A percentile compares a stretch with the other conserved stretches of the same genome.
These are phyloP conservation scores for Oenanthe sinensis DNA, from an alignment of 129 eudicot genomes.

Conservation along the genomic window DNA sequence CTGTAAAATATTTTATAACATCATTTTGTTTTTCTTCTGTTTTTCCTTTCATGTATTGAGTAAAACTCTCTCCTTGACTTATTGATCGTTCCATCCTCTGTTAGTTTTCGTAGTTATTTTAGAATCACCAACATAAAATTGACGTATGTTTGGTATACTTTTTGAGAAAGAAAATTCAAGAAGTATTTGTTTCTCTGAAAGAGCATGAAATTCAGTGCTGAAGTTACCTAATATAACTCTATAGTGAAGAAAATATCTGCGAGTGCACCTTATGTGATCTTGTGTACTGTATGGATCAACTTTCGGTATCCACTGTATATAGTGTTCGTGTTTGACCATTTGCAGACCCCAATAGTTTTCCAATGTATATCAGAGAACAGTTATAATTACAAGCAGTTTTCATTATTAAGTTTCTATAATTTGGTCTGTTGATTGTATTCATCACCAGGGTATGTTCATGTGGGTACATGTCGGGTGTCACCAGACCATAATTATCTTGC, in stretches of 20 bases:
- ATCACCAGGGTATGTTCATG: conserved; percentile 76
- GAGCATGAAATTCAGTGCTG: neutral
- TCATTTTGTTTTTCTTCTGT: neutral
- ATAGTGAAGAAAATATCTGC: neutral
- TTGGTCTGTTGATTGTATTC: neutral
- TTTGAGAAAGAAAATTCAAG: neutral
- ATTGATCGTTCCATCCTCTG: no score
- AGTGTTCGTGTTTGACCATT: neutral
- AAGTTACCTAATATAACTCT: neutral
- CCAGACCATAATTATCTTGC: conserved; percentile 84
- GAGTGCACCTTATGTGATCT: neutral
- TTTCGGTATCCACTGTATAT: neutral
- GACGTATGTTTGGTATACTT: neutral
- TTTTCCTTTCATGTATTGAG: neutral
- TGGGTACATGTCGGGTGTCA: conserved; percentile 88
- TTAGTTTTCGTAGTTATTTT: neutral
- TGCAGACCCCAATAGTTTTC: neutral
- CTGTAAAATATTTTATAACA: neutral
- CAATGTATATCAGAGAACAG: neutral
- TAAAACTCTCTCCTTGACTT: no score
- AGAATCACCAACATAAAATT: neutral
- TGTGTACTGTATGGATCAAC: neutral
- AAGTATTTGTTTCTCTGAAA: neutral
- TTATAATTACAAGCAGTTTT: neutral
- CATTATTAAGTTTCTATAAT: neutral